A percentile compares a stretch with the other conserved stretches of the same genome.
These are phyloP conservation scores for Suhomyces kunorum DNA, from an alignment of 1,139 yeast species.

Conservation along the genomic window DNA sequence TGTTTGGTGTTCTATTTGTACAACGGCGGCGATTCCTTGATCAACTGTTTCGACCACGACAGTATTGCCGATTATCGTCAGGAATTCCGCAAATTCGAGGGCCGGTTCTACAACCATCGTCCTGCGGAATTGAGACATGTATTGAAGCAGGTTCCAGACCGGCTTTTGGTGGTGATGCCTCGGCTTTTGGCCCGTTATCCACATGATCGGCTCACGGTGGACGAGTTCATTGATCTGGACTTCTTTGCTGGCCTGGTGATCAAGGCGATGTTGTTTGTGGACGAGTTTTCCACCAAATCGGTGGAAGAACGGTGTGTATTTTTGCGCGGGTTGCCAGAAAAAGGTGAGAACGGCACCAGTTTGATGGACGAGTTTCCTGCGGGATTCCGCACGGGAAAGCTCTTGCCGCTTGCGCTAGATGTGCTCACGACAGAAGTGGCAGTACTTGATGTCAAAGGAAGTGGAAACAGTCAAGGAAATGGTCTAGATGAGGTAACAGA, in stretches of 20 bases:
- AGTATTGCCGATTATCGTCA: conserved; percentile 51
- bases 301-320: conserved; percentile 68
- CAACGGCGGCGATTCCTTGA: conserved; percentile 46
- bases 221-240: conserved; percentile 54
- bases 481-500: conserved; percentile 23
- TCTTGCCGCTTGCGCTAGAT: conserved; percentile 67
- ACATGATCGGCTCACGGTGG: conserved; percentile 46
- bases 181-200: conserved; percentile 47
- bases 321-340: conserved; percentile 58
- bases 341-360: conserved; percentile 22
- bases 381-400: conserved; percentile 66
- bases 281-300: conserved; percentile 78
- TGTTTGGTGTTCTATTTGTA: conserved; percentile 70
- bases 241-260: conserved; percentile 79
- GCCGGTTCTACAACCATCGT: conserved; percentile 44
- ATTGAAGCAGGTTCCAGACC: conserved; percentile 43
- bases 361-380: conserved; percentile 72
- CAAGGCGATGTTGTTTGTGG: conserved; percentile 79
- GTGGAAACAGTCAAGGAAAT: no score
- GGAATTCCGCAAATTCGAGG: conserved; percentile 45
- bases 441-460: conserved; percentile 20
- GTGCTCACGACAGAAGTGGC: conserved; percentile 39
- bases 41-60: conserved; percentile 51
- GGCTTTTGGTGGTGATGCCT: conserved; percentile 32
- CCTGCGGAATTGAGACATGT: conserved; percentile 50